Percentiles rank a stretch among this genome's conserved stretches.
Conservation (phyloP, 2,329 filamentous ascomycete genomes). For the Fusarium nodosum region DNA sequence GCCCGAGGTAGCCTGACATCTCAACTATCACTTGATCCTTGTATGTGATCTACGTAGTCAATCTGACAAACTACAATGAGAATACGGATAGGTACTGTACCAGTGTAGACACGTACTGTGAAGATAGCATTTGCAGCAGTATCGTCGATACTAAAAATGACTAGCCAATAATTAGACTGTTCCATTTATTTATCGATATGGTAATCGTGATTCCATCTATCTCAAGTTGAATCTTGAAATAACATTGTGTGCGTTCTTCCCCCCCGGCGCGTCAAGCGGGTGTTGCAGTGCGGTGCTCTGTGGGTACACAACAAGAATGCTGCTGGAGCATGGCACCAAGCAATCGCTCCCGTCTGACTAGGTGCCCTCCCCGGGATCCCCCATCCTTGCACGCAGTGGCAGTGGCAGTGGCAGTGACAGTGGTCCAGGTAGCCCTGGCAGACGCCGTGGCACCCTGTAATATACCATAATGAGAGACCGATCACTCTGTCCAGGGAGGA, state of each 20-base stretch:
- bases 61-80: slow-evolving; percentile 14
- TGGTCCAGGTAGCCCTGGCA: slow-evolving; percentile 30
- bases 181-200: slow-evolving; percentile 4
- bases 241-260: slow-evolving; percentile 36
- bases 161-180: neutral
- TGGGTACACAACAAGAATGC: slow-evolving; percentile 35
- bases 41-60: slow-evolving; percentile 33
- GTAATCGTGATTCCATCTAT: slow-evolving; percentile 16
- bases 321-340: slow-evolving; percentile 45
- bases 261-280: slow-evolving; percentile 40
- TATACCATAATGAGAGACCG: slow-evolving; percentile 34
- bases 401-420: slow-evolving; percentile 39
- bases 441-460: slow-evolving; percentile 40
- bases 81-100: neutral
- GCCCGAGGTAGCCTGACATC: slow-evolving; percentile 23
- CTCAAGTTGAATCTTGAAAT: slow-evolving; percentile 30
- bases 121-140: neutral
- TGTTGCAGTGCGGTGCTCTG: slow-evolving; percentile 23
- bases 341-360: slow-evolving; percentile 44
- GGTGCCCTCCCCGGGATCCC: slow-evolving; percentile 34
- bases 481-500: slow-evolving; percentile 36
- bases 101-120: neutral
- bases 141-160: neutral
- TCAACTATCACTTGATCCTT: slow-evolving; percentile 32
- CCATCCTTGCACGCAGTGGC: slow-evolving; percentile 39